Percentiles rank a stretch among this genome's conserved stretches.
Conservation (phyloP, 2,329 filamentous ascomycete species). For the Spiromastix sp. region DNA sequence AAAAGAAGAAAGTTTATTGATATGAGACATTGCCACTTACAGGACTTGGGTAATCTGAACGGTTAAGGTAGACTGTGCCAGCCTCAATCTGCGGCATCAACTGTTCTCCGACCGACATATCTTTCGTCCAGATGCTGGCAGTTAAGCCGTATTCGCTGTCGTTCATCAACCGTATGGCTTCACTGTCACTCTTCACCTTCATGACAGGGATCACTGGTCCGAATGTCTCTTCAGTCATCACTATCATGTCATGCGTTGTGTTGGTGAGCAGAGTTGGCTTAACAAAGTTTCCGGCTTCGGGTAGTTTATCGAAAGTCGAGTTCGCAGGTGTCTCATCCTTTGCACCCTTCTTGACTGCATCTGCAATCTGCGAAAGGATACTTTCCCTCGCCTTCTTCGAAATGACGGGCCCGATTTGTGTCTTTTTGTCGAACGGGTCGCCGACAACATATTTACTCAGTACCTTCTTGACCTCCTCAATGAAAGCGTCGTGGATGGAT, state of each 20-base stretch:
- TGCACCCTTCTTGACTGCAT: constrained; percentile 74
- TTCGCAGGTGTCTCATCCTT: constrained; percentile 77
- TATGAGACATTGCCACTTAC: constrained; percentile 45
- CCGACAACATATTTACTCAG: constrained; percentile 74
- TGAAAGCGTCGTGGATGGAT: constrained; percentile 71
- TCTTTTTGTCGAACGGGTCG: constrained; percentile 70
- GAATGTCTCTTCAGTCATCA: constrained; percentile 94
- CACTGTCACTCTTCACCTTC: constrained; percentile 69
- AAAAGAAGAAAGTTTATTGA: constrained; percentile 4
- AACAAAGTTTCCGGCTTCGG: constrained; percentile 77
- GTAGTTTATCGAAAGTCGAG: constrained; percentile 60
- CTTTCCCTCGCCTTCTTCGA: constrained; percentile 67
- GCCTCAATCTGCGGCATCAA: constrained; percentile 76
- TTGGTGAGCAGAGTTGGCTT: constrained; percentile 71
- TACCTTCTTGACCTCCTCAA: constrained; percentile 68
- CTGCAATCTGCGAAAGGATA: constrained; percentile 69
- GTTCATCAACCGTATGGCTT: constrained; percentile 82
- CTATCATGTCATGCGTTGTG: constrained; percentile 70
- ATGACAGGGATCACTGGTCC: constrained; percentile 85
- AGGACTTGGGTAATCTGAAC: constrained; percentile 83
- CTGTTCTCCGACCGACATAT: constrained; percentile 62
- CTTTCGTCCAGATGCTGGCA: constrained; percentile 95
- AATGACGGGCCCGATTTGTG: constrained; percentile 80
- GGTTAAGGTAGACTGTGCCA: constrained; percentile 92
- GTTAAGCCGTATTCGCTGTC: constrained; percentile 90